Percentiles rank a stretch among this genome's conserved stretches.
These are phyloP conservation scores for Cercospora sp. DNA, from an alignment of 2,329 filamentous ascomycete genomes.

Conservation along the genomic window DNA sequence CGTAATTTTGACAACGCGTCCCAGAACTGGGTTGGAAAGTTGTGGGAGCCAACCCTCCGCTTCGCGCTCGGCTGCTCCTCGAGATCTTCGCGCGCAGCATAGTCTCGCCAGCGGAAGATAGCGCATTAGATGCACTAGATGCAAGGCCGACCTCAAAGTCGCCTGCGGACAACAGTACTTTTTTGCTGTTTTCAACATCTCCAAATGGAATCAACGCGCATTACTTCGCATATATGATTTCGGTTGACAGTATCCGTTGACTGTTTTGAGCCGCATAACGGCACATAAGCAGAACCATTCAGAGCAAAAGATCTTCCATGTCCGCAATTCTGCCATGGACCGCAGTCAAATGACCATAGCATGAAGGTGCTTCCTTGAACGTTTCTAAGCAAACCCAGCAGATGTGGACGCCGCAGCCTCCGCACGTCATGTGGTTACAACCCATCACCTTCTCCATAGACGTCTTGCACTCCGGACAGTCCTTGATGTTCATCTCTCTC, in stretches of 20 bases:
- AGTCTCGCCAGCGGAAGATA: too few species aligned
- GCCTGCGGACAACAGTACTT: not conserved
- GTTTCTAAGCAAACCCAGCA: constrained; percentile 4
- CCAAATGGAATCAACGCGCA: constrained; percentile 2
- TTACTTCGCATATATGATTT: constrained; percentile 1
- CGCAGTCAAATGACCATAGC: not conserved
- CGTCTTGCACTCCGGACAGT: constrained; percentile 5
- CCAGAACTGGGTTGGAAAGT: too few species aligned
- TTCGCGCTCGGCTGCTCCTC: too few species aligned
- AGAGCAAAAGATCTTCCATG: not conserved
- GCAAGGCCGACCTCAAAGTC: not conserved
- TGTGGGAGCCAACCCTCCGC: too few species aligned
- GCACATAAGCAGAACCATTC: constrained; percentile 2
- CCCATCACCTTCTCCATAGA: not conserved
- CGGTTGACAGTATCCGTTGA: not conserved
- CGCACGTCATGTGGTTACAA: constrained; percentile 3
- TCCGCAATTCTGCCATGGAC: constrained; percentile 2
- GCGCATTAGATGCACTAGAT: too few species aligned
- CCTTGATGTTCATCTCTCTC: not conserved
- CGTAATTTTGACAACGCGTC: too few species aligned
- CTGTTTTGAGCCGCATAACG: constrained; percentile 1
- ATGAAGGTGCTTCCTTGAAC: not conserved
- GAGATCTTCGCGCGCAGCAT: too few species aligned
- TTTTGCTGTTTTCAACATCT: not conserved
- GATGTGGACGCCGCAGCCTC: not conserved